These are phyloP conservation scores for Galeopsis tetrahit DNA, from an alignment of 257 asterid genomes.

Conservation along the genomic window DNA sequence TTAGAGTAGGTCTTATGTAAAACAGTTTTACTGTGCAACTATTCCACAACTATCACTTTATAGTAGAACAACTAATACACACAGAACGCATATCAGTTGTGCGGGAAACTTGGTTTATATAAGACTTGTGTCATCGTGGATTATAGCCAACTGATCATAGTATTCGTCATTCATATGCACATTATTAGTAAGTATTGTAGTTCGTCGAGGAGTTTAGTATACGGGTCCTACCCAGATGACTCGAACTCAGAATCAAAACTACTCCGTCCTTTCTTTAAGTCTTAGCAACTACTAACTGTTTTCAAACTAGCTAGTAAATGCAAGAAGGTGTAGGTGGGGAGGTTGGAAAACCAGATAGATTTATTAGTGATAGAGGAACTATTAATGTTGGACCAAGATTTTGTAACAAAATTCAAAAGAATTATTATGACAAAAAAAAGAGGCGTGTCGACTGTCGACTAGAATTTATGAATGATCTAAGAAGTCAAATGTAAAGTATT, in stretches of 20 bases:
- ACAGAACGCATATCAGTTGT: no score
- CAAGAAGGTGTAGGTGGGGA: conserved; percentile 46
- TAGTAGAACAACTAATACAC: no score
- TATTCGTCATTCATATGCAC: no score
- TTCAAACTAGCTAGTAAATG: conserved; percentile 39
- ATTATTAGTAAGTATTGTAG: no score
- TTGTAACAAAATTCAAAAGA: background rate
- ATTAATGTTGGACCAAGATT: conserved; percentile 39
- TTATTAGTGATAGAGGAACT: background rate
- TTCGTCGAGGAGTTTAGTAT: background rate
- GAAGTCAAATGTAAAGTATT: background rate
- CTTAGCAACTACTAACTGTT: conserved; percentile 28
- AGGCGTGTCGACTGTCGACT: conserved; percentile 29
- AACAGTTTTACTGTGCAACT: no score
- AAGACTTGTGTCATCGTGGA: background rate
- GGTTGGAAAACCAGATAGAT: conserved; percentile 31
- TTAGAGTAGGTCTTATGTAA: no score
- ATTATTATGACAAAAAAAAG: conserved; percentile 18
- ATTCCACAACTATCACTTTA: no score
- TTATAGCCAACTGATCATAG: background rate
- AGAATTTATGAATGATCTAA: conserved; percentile 12
- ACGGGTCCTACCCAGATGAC: background rate
- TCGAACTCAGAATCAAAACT: background rate
- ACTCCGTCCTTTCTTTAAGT: no score
- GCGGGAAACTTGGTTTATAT: no score